Percentiles rank a stretch among this genome's conserved stretches.
Conservation (phyloP, 2,329 filamentous ascomycete genomes). For the Bipolaris zeicola region DNA sequence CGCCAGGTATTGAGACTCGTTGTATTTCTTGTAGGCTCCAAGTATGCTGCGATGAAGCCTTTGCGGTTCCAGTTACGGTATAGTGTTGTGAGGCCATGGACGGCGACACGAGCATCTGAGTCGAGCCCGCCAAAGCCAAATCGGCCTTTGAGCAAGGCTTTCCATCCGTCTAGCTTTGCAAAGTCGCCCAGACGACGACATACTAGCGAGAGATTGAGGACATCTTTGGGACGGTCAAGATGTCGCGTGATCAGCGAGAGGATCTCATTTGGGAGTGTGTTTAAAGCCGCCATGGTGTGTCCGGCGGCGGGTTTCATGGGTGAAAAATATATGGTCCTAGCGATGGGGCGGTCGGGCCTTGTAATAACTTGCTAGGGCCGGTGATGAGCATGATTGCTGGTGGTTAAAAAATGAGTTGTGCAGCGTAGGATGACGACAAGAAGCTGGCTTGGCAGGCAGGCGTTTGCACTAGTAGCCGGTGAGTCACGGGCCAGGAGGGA, state of each 20-base stretch:
- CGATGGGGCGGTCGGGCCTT: background rate
- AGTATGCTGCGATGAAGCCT: constrained; percentile 60
- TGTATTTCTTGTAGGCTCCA: constrained; percentile 52
- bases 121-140: constrained; percentile 34
- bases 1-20: constrained; percentile 43
- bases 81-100: constrained; percentile 60
- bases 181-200: constrained; percentile 34
- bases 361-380: background rate
- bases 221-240: constrained; percentile 36
- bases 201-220: constrained; percentile 32
- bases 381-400: constrained; percentile 13
- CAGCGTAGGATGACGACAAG: constrained; percentile 30
- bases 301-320: background rate
- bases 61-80: constrained; percentile 63
- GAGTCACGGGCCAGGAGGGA: background rate
- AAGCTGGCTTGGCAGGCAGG: constrained; percentile 9
- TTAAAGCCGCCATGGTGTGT: constrained; percentile 30
- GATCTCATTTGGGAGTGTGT: constrained; percentile 41
- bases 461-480: constrained; percentile 9
- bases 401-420: constrained; percentile 10
- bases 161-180: constrained; percentile 42
- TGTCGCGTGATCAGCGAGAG: constrained; percentile 39
- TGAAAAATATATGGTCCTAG: background rate
- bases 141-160: constrained; percentile 40
- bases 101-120: constrained; percentile 45